phyloP scores from a whole-genome alignment of 2,329 filamentous ascomycete genomes.

The Trichoderma atroviride region DNA sequence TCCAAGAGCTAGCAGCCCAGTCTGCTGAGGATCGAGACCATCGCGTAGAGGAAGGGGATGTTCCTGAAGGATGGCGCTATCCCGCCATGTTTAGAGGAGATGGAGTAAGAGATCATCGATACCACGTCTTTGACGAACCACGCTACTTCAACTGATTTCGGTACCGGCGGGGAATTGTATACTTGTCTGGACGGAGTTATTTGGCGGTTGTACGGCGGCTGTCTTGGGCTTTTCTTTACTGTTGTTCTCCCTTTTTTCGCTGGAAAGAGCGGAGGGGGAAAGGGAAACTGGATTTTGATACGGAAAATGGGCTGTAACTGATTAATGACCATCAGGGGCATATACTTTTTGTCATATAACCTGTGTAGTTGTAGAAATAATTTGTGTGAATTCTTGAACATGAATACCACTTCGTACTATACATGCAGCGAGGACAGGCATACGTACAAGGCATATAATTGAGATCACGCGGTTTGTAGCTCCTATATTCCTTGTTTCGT shows the following conservation, averaged over 20 bases:
- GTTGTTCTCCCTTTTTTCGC: not conserved
- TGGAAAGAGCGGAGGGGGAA: not conserved
- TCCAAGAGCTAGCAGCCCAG: conserved; percentile 45
- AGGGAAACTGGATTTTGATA: conserved; percentile 12
- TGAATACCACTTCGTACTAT: not conserved
- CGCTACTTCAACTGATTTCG: conserved; percentile 61
- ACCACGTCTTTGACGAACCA: conserved; percentile 94
- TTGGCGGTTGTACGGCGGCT: conserved; percentile 18
- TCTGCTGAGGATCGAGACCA: conserved; percentile 58
- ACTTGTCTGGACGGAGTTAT: conserved; percentile 25
- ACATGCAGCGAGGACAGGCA: not conserved
- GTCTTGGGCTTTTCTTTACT: conserved; percentile 8
- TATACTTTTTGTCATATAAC: conserved; percentile 9
- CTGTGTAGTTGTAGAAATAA: conserved; percentile 21
- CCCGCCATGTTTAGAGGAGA: conserved; percentile 80
- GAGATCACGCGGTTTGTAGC: not conserved
- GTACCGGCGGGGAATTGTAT: conserved; percentile 16
- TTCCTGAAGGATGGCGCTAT: conserved; percentile 79
- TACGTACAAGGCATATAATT: not conserved
- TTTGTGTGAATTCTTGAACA: conserved; percentile 1
- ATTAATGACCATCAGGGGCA: conserved; percentile 13
- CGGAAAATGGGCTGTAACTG: conserved; percentile 19
- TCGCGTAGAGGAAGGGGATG: conserved; percentile 68
- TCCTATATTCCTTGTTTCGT: not conserved
- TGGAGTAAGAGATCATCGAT: conserved; percentile 84